Base-by-base conservation (phyloP, 1,284 basidiomycete genomes). In the Takashimella tepidaria region DNA sequence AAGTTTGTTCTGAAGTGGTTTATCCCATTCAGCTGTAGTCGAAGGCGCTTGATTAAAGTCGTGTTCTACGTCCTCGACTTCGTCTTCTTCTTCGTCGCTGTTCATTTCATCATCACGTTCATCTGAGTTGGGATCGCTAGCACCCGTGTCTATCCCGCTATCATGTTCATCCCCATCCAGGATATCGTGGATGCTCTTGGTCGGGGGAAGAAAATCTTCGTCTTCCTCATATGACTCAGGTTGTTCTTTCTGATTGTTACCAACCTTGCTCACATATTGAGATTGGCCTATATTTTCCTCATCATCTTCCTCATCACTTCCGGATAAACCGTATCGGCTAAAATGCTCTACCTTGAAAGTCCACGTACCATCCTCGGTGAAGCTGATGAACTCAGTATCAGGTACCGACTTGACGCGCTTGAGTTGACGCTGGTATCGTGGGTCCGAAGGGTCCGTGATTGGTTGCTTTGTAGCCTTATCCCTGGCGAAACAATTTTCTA, bases 281-380 rank as follows among this genome's bases (percentile, higher is more conserved):
- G 22, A 10, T 11, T 6, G 11, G 42, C 49, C 51, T 27, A 58
- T 52, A 20, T 62, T 63, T 3, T 61, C 61, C 13, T 66, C 64
- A 11, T 62, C 63, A 8, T 71, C 68, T 11, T 71, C 70, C 20
- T 76, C 73, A 43, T 69, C 66, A 11, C 69, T 63, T 24, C 65
- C 69, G 37, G 56, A 58, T 19, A 78, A 62, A 26, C 78, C 78
- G 53, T 79, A 76, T 58, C 76, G 57, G 45, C 68, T 77, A 64
- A 98, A 98, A 78, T 95, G 91, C 70, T 93, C 87, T 55, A 98
- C 95, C 25, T 81, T 83, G 78, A 98, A 98, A 40, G 84, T 87
- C 95, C 96, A 98, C 70, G 83, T 86, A 45, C 95, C 95, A 62
- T 84, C 83, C 62, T 80, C 80, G 45, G 85, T 79, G 72, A 90